Evolutionary conservation across 306 rosid species (phyloP).

Genomic region (Trichosanthes cucumerina): DNA sequence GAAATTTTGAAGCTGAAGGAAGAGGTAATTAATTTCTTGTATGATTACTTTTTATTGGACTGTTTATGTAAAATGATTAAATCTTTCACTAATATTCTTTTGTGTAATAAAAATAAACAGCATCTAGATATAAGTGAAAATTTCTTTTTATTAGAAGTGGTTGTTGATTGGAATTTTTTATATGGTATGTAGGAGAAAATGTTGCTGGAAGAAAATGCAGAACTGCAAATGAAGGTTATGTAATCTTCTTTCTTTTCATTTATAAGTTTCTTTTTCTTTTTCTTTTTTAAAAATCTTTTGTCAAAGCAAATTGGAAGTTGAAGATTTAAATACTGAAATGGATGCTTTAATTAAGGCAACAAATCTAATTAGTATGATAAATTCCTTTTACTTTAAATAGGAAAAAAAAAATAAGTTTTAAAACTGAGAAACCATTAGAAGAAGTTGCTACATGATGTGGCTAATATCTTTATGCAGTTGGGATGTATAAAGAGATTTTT

Average conservation of each 20-base stretch:
- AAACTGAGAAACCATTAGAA: too few relatives aligned
- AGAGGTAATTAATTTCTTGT: constrained; percentile 57
- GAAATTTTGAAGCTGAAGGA: constrained; percentile 50
- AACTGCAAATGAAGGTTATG: constrained; percentile 40
- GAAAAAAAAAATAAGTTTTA: too few relatives aligned
- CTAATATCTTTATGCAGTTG: too few relatives aligned
- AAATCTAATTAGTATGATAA: neutral
- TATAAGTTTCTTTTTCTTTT: neutral
- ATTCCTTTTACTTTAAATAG: too few relatives aligned
- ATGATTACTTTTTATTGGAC: too few relatives aligned
- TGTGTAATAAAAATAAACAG: neutral
- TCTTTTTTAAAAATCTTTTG: neutral
- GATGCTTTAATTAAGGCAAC: neutral
- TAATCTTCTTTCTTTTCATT: neutral
- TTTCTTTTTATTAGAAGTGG: neutral
- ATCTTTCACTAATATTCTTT: neutral
- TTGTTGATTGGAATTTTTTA: neutral
- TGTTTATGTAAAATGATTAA: too few relatives aligned
- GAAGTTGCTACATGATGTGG: too few relatives aligned
- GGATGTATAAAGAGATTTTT: too few relatives aligned
- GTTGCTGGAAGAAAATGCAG: constrained; percentile 46
- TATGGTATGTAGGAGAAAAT: constrained; percentile 40
- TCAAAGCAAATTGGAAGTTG: neutral
- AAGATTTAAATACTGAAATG: neutral
- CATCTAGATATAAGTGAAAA: neutral